phyloP scores from a whole-genome alignment of 1,139 yeast species.

The Lodderomyces theae region DNA sequence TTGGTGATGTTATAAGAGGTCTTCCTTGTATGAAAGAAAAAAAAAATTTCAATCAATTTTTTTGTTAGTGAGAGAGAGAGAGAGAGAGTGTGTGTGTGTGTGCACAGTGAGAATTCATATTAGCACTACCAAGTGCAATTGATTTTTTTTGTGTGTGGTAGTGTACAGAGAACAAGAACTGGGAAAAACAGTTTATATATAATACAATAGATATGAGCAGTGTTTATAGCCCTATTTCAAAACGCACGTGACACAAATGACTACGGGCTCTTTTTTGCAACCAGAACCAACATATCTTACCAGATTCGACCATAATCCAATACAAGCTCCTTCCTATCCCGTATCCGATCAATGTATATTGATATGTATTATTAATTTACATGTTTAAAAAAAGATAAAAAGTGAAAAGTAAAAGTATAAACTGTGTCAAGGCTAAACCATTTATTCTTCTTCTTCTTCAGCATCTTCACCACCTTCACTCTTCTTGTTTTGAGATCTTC shows the following conservation, averaged over 20 bases:
- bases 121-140: conserved; percentile 3
- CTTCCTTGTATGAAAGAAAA: conserved; percentile 4
- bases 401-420: conserved; percentile 5
- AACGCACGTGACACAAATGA: no score
- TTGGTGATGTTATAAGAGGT: conserved; percentile 9
- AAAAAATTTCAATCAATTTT: conserved; percentile 12
- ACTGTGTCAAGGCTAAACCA: conserved; percentile 1
- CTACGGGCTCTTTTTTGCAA: no score
- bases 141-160: neutral
- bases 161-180: no score
- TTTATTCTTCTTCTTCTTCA: conserved; percentile 45
- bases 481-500: conserved; percentile 80
- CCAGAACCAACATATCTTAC: no score
- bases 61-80: conserved; percentile 14
- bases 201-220: no score
- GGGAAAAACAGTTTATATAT: no score
- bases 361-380: conserved; percentile 5
- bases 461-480: conserved; percentile 67
- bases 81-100: conserved; percentile 3
- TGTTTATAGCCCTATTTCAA: conserved; percentile 4
- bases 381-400: neutral
- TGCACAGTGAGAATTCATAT: no score
- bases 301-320: no score
- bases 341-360: conserved; percentile 3
- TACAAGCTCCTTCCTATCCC: neutral